Evolutionary conservation across 345 rosid genomes (phyloP), one percentile per base, ranked within the genome.

Genomic region (Draba incana): DNA sequence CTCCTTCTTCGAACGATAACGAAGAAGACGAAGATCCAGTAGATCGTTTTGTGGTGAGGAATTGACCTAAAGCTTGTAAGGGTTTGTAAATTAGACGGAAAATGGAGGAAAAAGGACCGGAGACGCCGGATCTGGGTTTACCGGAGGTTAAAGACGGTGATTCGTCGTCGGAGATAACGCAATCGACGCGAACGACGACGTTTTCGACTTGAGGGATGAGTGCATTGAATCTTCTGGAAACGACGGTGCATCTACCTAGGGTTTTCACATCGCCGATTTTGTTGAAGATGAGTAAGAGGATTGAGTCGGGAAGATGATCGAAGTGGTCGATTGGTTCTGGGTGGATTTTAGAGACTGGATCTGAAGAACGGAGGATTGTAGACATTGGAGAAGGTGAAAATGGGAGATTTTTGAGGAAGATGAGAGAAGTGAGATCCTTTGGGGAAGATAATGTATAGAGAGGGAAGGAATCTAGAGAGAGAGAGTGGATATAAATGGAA

Each of bases 101-200:
- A 55, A 94, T 65, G 9, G 80, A 35, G 15, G 76, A 72, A 52
- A 72, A 46, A 8, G 69, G 57, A 24, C 30, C 13, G 11, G 52
- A 37, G 39, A 50, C 37, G 13, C 56, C 54, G 14, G 84, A 74
- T 24, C 97, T 88, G 2, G 92, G 80, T 57, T 87, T 87, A 42
- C 81, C 87, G 10, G 81, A 70, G 27, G 82, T 43, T 0, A 38
- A 13, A 2, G 79, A 69, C 0, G 79, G 62, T 1, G 82, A 64
- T 2, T 66, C 72, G 20, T 88, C 95, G 56, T 93, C 97, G 57
- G 99, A 91, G 70, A 91, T 91, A 44, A 91, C 96, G 33, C 99
- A 94, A 59, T 94, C 99, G 16, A 94, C 97, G 11, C 95, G 92
- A 7, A 94, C 97, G 64, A 91, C 76, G 56, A 94, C 96, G 82